A percentile compares a stretch with the other conserved stretches of the same genome.
Evolutionary conservation across 2,329 filamentous ascomycete genomes (phyloP).

Genomic region (Biscogniauxia sp.): DNA sequence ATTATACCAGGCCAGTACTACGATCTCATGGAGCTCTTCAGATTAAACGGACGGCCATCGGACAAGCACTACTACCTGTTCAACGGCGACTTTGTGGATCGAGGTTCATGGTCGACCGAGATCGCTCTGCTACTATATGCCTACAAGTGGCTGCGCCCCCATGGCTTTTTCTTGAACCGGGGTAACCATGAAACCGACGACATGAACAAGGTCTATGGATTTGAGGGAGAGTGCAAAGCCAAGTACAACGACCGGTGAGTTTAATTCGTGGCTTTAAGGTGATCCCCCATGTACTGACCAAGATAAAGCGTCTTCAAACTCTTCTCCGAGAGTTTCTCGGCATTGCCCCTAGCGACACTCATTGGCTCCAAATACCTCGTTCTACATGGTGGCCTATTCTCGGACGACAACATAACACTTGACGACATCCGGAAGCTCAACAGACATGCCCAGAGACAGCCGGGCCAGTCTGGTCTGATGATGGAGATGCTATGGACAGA

Average conservation of each 20-base stretch:
- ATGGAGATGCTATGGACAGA: constrained; percentile 99
- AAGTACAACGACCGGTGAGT: constrained; percentile 84
- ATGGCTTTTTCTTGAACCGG: constrained; percentile 89
- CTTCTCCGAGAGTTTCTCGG: constrained; percentile 97
- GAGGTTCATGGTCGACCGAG: constrained; percentile 97
- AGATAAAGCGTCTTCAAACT: constrained; percentile 76
- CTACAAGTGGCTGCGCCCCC: constrained; percentile 92
- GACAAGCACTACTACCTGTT: constrained; percentile 94
- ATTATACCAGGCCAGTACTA: constrained; percentile 80
- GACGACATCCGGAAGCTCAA: constrained; percentile 94
- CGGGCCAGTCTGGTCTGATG: constrained; percentile 92
- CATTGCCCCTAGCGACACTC: constrained; percentile 85
- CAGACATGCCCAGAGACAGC: constrained; percentile 85
- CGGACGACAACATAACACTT: constrained; percentile 85
- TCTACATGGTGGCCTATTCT: constrained; percentile 93
- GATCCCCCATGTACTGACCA: constrained; percentile 17
- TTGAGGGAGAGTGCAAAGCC: constrained; percentile 96
- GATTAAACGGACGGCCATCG: constrained; percentile 78
- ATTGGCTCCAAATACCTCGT: constrained; percentile 90
- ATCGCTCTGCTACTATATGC: constrained; percentile 91
- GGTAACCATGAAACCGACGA: constrained; percentile 99
- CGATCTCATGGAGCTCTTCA: constrained; percentile 94
- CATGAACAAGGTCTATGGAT: constrained; percentile 98
- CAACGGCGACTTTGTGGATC: constrained; percentile 97
- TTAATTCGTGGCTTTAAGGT: background rate